These are phyloP conservation scores for Collybia sp. DNA, from an alignment of 768 basidiomycete species.

Conservation along the genomic window DNA sequence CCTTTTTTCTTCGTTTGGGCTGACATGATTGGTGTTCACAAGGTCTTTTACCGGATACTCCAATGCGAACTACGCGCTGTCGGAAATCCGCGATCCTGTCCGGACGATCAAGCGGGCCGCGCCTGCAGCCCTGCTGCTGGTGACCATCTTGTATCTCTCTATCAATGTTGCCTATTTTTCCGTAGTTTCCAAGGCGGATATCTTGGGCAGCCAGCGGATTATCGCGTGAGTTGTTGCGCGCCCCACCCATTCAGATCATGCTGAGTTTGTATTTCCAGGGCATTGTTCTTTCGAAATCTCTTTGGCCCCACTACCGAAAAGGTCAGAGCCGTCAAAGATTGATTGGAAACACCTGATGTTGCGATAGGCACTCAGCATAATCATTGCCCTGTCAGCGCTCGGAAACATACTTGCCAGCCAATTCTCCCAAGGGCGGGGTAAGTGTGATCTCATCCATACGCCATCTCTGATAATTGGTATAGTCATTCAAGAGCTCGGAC, in stretches of 20 bases:
- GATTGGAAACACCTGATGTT: background rate
- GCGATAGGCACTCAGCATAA: conserved; percentile 47
- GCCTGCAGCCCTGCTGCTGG: conserved; percentile 56
- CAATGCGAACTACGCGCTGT: conserved; percentile 71
- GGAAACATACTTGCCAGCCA: conserved; percentile 62
- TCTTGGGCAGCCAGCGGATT: conserved; percentile 54
- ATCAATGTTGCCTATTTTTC: conserved; percentile 74
- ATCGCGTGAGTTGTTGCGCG: conserved; percentile 48
- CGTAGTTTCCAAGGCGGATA: conserved; percentile 66
- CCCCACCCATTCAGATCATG: background rate
- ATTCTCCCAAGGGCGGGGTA: conserved; percentile 66
- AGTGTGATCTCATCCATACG: conserved; percentile 1
- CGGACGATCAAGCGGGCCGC: conserved; percentile 68
- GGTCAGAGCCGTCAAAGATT: conserved; percentile 24
- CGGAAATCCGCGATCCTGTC: conserved; percentile 66
- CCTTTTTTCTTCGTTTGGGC: background rate
- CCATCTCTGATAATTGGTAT: background rate
- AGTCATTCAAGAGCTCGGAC: conserved; percentile 73
- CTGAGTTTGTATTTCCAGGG: conserved; percentile 27
- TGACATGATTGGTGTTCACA: background rate
- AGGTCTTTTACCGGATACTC: conserved; percentile 75
- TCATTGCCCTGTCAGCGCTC: conserved; percentile 61
- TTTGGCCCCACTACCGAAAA: conserved; percentile 59
- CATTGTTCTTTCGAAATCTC: conserved; percentile 71
- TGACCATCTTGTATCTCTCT: conserved; percentile 56